Conservation (phyloP, 768 basidiomycete genomes). For the Coprinopsis marcescibilis region DNA sequence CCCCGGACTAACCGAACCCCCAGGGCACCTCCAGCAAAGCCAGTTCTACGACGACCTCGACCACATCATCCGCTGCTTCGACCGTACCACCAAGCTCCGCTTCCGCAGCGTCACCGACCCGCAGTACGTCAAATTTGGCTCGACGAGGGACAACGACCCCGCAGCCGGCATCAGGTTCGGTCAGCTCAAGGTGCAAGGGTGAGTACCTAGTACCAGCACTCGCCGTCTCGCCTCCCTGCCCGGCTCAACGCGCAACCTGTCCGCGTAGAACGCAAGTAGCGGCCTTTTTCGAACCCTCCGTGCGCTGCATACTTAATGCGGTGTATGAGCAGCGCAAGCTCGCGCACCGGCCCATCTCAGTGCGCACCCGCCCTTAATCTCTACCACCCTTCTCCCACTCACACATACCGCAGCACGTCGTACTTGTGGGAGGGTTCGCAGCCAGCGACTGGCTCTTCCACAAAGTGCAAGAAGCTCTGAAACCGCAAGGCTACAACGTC, state of each 20-base stretch:
- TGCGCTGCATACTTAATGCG: conserved; percentile 16
- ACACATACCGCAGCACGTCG: conserved; percentile 23
- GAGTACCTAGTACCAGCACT: no score
- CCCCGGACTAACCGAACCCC: background rate
- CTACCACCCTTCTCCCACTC: background rate
- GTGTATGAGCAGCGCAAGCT: conserved; percentile 12
- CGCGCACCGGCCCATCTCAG: conserved; percentile 11
- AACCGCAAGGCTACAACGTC: conserved; percentile 27
- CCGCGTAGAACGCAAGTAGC: conserved; percentile 12
- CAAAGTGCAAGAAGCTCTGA: conserved; percentile 31
- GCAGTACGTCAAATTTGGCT: conserved; percentile 17
- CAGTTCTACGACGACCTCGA: conserved; percentile 26
- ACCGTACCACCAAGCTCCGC: conserved; percentile 38
- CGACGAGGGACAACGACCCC: conserved; percentile 12
- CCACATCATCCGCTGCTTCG: conserved; percentile 36
- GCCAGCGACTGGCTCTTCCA: conserved; percentile 44
- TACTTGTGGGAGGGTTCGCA: conserved; percentile 50
- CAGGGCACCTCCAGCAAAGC: background rate
- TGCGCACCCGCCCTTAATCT: conserved; percentile 1
- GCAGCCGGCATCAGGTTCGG: conserved; percentile 12
- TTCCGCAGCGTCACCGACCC: conserved; percentile 26
- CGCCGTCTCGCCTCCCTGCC: no score
- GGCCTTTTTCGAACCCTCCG: conserved; percentile 17
- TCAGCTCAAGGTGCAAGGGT: conserved; percentile 15
- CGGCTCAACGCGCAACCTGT: conserved; percentile 11